Percentiles rank a stretch among this genome's conserved stretches.
These are phyloP conservation scores for Melampsora allii-populina DNA, from an alignment of 1,284 basidiomycete genomes.

Conservation along the genomic window DNA sequence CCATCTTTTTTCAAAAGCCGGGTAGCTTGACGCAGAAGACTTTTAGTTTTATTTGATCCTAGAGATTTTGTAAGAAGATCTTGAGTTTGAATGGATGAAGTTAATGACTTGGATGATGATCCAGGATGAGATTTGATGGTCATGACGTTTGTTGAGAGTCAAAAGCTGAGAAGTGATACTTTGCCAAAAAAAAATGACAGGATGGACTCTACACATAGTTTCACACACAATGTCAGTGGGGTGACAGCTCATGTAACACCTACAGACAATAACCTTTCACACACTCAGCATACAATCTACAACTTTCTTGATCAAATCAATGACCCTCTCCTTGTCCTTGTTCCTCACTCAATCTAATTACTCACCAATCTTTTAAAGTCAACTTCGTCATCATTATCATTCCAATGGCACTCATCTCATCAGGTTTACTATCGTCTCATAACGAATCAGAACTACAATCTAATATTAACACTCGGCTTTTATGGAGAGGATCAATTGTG, in stretches of 20 bases:
- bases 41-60: conserved; percentile 29
- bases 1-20: conserved; percentile 19
- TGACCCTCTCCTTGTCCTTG: neutral
- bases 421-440: neutral
- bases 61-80: neutral
- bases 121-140: neutral
- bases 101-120: neutral
- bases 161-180: no score
- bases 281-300: no score
- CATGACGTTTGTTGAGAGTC: no score
- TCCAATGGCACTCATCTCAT: neutral
- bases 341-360: neutral
- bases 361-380: no score
- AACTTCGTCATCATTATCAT: neutral
- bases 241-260: no score
- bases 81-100: neutral
- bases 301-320: no score
- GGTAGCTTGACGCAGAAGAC: conserved; percentile 41
- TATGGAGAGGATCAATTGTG: conserved; percentile 37
- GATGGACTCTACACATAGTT: no score
- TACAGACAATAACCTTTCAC: no score
- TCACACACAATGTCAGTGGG: no score
- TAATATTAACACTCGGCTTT: conserved; percentile 2
- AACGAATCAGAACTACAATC: neutral
- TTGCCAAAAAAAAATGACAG: no score